Evolutionary conservation across 306 rosid species (phyloP).

Genomic region (Datisca glomerata): DNA sequence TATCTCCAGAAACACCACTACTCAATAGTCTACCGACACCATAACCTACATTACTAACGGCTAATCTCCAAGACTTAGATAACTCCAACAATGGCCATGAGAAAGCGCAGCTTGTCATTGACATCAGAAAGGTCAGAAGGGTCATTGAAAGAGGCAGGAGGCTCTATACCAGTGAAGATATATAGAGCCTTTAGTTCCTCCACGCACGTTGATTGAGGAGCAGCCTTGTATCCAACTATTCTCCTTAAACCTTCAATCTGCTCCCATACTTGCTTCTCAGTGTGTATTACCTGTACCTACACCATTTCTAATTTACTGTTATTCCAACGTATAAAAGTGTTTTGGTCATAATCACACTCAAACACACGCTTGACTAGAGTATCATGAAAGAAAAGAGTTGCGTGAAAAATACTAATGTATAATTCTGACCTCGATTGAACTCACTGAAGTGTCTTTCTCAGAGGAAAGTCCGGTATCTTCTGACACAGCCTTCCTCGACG

Average conservation of each 20-base stretch:
- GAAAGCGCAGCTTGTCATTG: conserved; percentile 37
- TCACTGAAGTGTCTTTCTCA: no score
- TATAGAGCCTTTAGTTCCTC: conserved; percentile 72
- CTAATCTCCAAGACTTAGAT: conserved; percentile 13
- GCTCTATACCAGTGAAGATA: conserved; percentile 61
- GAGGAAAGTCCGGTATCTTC: no score
- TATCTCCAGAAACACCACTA: no score
- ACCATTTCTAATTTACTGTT: not conserved
- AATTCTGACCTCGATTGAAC: not conserved
- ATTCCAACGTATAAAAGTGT: not conserved
- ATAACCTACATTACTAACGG: not conserved
- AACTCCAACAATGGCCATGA: conserved; percentile 72
- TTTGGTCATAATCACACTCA: no score
- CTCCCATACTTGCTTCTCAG: conserved; percentile 39
- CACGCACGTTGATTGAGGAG: conserved; percentile 21
- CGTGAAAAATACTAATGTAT: no score
- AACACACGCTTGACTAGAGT: no score
- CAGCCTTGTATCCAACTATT: conserved; percentile 48
- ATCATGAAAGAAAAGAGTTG: no score
- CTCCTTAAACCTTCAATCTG: conserved; percentile 28
- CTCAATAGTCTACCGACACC: not conserved
- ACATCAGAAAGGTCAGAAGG: conserved; percentile 26
- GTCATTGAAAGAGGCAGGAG: conserved; percentile 26
- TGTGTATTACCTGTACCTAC: conserved; percentile 21
- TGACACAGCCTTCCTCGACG: no score